phyloP scores from a whole-genome alignment of 1,284 basidiomycete genomes.

The Lentinus polychrous region DNA sequence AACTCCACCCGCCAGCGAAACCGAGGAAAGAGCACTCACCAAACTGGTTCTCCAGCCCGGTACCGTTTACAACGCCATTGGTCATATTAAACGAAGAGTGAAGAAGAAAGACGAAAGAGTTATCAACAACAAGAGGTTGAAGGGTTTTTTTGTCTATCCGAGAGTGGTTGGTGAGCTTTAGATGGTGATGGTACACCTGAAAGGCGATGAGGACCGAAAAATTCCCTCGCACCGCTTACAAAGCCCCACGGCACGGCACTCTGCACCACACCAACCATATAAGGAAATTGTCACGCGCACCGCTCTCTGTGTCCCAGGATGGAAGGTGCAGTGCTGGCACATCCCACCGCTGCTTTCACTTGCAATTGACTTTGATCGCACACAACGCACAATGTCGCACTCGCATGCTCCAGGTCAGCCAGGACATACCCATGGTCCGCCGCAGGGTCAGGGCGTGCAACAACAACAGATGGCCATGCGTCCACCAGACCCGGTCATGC shows the following conservation, averaged over 20 bases:
- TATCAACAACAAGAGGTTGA: constrained; percentile 17
- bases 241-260: constrained; percentile 9
- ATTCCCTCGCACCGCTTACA: constrained; percentile 19
- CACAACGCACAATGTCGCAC: constrained; percentile 21
- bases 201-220: constrained; percentile 26
- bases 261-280: not conserved
- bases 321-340: not conserved
- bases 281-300: not conserved
- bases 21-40: constrained; percentile 41
- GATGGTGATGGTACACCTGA: constrained; percentile 31
- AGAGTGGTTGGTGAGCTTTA: constrained; percentile 22
- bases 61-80: constrained; percentile 81
- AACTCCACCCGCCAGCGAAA: constrained; percentile 7
- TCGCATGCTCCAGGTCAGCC: constrained; percentile 29
- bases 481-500: constrained; percentile 59
- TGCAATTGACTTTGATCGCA: not conserved
- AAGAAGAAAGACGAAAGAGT: constrained; percentile 21
- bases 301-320: not conserved
- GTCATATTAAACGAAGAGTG: constrained; percentile 59
- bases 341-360: not conserved
- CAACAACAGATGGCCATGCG: constrained; percentile 37
- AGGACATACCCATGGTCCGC: constrained; percentile 28
- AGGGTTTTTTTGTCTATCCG: constrained; percentile 24
- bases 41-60: constrained; percentile 78
- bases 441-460: constrained; percentile 27